These are phyloP conservation scores for Cercophora sp. DNA, from an alignment of 495 filamentous ascomycete species.

Conservation along the genomic window DNA sequence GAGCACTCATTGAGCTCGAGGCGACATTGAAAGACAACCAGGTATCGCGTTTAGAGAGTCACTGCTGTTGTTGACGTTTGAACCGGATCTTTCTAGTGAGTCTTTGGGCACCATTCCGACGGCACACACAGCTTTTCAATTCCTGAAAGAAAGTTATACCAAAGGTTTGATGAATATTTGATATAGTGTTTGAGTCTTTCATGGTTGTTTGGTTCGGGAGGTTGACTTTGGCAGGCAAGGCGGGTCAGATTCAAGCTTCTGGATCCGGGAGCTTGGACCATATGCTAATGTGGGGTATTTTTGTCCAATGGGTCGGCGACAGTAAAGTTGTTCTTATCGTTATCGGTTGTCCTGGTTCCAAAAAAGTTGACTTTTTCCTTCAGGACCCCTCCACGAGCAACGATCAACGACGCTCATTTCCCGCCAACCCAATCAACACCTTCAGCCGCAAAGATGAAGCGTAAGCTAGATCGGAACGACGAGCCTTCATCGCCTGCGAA, in stretches of 20 bases:
- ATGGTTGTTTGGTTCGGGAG: background rate
- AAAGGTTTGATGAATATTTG: too few species aligned
- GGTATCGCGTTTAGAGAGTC: too few species aligned
- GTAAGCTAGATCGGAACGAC: conserved; percentile 52
- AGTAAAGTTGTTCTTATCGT: background rate
- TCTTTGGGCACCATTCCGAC: too few species aligned
- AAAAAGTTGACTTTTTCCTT: background rate
- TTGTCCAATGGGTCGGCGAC: conserved; percentile 4
- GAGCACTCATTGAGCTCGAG: too few species aligned
- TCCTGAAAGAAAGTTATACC: too few species aligned
- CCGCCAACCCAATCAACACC: background rate
- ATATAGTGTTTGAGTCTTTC: background rate
- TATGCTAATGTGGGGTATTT: conserved; percentile 9
- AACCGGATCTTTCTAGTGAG: too few species aligned
- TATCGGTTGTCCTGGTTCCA: background rate
- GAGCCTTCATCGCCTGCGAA: conserved; percentile 32
- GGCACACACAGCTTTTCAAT: too few species aligned
- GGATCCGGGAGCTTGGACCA: conserved; percentile 11
- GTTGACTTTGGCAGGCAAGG: background rate
- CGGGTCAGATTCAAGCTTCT: conserved; percentile 19
- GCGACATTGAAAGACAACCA: too few species aligned
- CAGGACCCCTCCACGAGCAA: conserved; percentile 8
- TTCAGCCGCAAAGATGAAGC: conserved; percentile 41
- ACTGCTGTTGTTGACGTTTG: too few species aligned
- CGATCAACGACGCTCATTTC: background rate